These are phyloP conservation scores for Kwoniella sp. DNA, from an alignment of 768 basidiomycete species.

Conservation along the genomic window DNA sequence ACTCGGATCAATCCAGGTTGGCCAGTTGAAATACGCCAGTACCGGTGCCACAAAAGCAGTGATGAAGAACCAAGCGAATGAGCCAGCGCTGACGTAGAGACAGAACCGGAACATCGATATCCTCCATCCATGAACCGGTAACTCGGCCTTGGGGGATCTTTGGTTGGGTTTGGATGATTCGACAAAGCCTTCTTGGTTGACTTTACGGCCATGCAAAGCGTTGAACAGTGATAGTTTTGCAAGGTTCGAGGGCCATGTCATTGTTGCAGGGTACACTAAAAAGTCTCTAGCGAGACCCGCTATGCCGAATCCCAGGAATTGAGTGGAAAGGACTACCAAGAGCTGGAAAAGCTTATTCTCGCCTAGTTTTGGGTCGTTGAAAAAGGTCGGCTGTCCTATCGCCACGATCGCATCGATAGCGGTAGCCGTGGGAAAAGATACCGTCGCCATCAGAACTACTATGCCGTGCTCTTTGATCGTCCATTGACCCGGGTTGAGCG, in stretches of 20 bases:
- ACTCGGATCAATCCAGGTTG: slow-evolving; percentile 74
- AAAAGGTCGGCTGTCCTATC: slow-evolving; percentile 10
- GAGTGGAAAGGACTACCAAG: slow-evolving; percentile 13
- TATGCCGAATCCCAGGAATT: slow-evolving; percentile 86
- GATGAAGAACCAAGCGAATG: slow-evolving; percentile 83
- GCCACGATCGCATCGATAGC: slow-evolving; percentile 10
- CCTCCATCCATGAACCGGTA: slow-evolving; percentile 19
- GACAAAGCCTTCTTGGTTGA: slow-evolving; percentile 12
- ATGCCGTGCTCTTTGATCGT: slow-evolving; percentile 16
- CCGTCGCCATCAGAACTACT: slow-evolving; percentile 18
- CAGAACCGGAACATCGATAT: slow-evolving; percentile 63
- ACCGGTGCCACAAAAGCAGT: slow-evolving; percentile 89
- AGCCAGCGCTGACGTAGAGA: slow-evolving; percentile 64
- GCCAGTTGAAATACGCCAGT: slow-evolving; percentile 78
- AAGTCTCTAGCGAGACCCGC: slow-evolving; percentile 86
- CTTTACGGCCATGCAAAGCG: slow-evolving; percentile 14
- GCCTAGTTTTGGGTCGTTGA: slow-evolving; percentile 12
- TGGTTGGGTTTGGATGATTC: not conserved
- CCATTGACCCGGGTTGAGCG: slow-evolving; percentile 12
- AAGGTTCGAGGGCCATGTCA: slow-evolving; percentile 15
- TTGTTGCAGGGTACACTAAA: slow-evolving; percentile 27
- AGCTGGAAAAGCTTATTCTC: slow-evolving; percentile 12
- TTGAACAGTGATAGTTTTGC: slow-evolving; percentile 16
- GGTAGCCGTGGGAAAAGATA: slow-evolving; percentile 15
- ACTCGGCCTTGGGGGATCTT: not conserved